These are phyloP conservation scores for Parasitella parasitica DNA, from an alignment of 371 early-diverging fungal genomes.

Conservation along the genomic window DNA sequence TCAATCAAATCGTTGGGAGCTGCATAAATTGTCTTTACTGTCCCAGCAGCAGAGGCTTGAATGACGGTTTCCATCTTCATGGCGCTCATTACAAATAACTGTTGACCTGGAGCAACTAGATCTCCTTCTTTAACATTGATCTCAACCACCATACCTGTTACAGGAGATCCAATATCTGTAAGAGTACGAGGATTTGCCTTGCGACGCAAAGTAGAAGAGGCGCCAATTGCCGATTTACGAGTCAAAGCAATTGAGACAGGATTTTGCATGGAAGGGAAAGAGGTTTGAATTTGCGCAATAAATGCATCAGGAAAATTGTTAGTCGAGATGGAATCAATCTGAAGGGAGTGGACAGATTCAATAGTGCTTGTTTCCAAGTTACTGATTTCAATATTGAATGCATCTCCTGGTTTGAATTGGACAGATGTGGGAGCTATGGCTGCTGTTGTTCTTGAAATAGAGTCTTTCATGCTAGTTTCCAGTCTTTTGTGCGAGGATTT, in stretches of 20 bases:
- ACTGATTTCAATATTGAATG: conserved; percentile 32
- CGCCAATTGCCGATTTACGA: conserved; percentile 24
- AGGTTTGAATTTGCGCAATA: conserved; percentile 23
- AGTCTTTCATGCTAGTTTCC: neutral
- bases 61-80: conserved; percentile 53
- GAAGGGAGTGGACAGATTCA: conserved; percentile 24
- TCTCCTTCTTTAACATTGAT: conserved; percentile 36
- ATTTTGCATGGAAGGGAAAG: neutral
- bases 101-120: conserved; percentile 25
- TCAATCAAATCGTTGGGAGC: conserved; percentile 35
- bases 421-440: conserved; percentile 4
- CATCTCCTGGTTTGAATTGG: conserved; percentile 43
- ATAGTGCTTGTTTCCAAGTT: neutral
- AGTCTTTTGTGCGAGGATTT: neutral
- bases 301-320: conserved; percentile 44
- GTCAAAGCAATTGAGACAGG: conserved; percentile 23
- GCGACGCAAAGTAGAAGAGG: conserved; percentile 18
- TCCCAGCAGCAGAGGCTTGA: conserved; percentile 21
- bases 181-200: conserved; percentile 28
- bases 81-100: conserved; percentile 42
- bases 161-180: conserved; percentile 33
- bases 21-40: conserved; percentile 26
- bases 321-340: conserved; percentile 31
- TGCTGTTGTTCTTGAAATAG: neutral
- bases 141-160: conserved; percentile 44